Evolutionary conservation across 2,329 filamentous ascomycete genomes (phyloP).

Genomic region (Thielaviopsis punctulata): DNA sequence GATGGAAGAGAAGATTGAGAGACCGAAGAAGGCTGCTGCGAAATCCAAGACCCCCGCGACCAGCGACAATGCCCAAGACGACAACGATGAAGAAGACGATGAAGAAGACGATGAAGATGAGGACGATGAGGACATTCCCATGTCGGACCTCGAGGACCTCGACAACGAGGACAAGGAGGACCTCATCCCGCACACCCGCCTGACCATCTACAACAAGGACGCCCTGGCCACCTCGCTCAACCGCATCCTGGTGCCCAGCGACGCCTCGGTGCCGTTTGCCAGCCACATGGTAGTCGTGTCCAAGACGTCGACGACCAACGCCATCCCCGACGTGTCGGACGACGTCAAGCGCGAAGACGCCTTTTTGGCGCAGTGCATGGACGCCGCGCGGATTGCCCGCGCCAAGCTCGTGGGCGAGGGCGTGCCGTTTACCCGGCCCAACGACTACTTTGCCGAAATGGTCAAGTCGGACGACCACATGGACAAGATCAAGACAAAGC

Average conservation of each 20-base stretch:
- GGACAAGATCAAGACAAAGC: slow-evolving; percentile 86
- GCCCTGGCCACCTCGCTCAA: slow-evolving; percentile 67
- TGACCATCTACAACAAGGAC: slow-evolving; percentile 93
- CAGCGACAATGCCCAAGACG: slow-evolving; percentile 18
- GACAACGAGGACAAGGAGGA: slow-evolving; percentile 71
- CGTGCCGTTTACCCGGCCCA: slow-evolving; percentile 70
- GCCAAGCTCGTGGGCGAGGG: slow-evolving; percentile 63
- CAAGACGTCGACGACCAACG: slow-evolving; percentile 40
- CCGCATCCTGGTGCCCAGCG: slow-evolving; percentile 53
- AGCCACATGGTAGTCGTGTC: slow-evolving; percentile 66
- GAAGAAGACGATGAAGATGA: slow-evolving; percentile 48
- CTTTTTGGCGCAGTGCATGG: slow-evolving; percentile 79
- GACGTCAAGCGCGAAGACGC: slow-evolving; percentile 83
- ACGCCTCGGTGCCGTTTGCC: slow-evolving; percentile 56
- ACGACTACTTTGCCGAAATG: slow-evolving; percentile 98
- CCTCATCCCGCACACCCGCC: slow-evolving; percentile 73
- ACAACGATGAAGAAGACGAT: slow-evolving; percentile 29
- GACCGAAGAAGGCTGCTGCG: slow-evolving; percentile 25
- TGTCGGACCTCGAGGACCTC: slow-evolving; percentile 69
- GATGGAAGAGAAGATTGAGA: slow-evolving; percentile 53
- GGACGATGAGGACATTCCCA: slow-evolving; percentile 72
- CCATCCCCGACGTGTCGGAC: slow-evolving; percentile 72
- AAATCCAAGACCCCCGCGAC: slow-evolving; percentile 18
- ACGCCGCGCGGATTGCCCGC: slow-evolving; percentile 59
- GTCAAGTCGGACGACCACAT: slow-evolving; percentile 97